Percentiles rank a stretch among this genome's conserved stretches.
phyloP scores from a whole-genome alignment of 208 protist genomes.

The Trichomonas vaginalis region DNA sequence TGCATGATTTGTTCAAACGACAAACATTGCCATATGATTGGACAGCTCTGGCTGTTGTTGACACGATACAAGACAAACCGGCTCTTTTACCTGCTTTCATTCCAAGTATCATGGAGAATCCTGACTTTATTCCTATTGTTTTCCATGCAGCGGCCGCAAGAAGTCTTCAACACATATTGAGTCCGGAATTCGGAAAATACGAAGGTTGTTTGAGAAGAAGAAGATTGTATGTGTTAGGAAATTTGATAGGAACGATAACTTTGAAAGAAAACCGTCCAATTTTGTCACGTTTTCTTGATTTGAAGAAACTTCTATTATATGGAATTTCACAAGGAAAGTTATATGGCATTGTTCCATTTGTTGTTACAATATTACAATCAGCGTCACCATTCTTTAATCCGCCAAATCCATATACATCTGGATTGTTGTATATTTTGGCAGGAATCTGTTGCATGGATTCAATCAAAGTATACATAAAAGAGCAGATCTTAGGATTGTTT shows the following conservation, averaged over 20 bases:
- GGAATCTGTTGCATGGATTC: not conserved
- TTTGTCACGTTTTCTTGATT: not conserved
- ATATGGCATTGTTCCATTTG: constrained; percentile 1
- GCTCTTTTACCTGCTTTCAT: not conserved
- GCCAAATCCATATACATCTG: not conserved
- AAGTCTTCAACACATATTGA: not conserved
- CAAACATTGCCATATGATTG: not conserved
- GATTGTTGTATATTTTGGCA: not conserved
- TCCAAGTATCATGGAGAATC: not conserved
- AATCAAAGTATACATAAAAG: not conserved
- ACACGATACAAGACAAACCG: not conserved
- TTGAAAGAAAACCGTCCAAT: not conserved
- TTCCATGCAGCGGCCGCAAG: not conserved
- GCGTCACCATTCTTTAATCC: not conserved
- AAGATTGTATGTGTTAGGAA: not conserved
- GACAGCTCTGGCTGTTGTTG: not conserved
- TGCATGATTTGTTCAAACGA: not conserved
- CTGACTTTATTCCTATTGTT: not conserved
- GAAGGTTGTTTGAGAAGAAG: not conserved
- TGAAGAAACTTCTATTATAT: not conserved
- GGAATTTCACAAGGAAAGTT: not conserved
- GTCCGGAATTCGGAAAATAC: not conserved
- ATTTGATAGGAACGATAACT: not conserved
- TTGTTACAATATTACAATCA: not conserved
- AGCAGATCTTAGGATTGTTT: not conserved